phyloP scores from a whole-genome alignment of 768 basidiomycete species.

The Boletus reticuloceps region DNA sequence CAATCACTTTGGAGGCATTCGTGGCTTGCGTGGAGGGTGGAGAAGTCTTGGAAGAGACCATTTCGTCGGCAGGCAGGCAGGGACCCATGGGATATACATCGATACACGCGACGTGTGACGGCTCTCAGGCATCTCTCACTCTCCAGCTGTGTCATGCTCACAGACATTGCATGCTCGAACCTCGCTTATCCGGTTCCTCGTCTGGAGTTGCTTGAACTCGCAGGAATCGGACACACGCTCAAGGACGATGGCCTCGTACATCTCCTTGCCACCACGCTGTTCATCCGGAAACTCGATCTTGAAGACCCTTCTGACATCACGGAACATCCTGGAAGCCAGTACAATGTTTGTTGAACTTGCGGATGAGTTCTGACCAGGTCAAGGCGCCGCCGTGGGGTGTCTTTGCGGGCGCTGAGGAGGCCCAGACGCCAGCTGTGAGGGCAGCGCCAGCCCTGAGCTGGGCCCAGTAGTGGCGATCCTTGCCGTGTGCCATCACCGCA shows the following conservation, averaged over 20 bases:
- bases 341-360: slow-evolving; percentile 88
- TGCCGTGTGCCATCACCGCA: slow-evolving; percentile 42
- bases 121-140: slow-evolving; percentile 70
- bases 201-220: slow-evolving; percentile 78
- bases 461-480: slow-evolving; percentile 76
- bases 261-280: slow-evolving; percentile 66
- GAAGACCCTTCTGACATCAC: slow-evolving; percentile 77
- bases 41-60: slow-evolving; percentile 33
- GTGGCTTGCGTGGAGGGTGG: slow-evolving; percentile 47
- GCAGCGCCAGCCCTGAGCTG: slow-evolving; percentile 71
- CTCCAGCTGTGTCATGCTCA: slow-evolving; percentile 68
- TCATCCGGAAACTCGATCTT: slow-evolving; percentile 74
- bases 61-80: slow-evolving; percentile 62
- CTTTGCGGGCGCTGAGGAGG: slow-evolving; percentile 57
- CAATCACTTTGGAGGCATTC: slow-evolving; percentile 68
- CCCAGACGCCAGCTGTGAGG: slow-evolving; percentile 75
- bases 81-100: slow-evolving; percentile 46
- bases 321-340: slow-evolving; percentile 56
- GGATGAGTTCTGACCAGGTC: slow-evolving; percentile 75
- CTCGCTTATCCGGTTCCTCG: slow-evolving; percentile 67
- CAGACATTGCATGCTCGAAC: slow-evolving; percentile 72
- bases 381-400: slow-evolving; percentile 50
- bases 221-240: slow-evolving; percentile 66
- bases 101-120: slow-evolving; percentile 61
- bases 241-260: slow-evolving; percentile 72